Base-by-base conservation (phyloP, 805 yeast genomes). In the Spencermartinsiella europaea region DNA sequence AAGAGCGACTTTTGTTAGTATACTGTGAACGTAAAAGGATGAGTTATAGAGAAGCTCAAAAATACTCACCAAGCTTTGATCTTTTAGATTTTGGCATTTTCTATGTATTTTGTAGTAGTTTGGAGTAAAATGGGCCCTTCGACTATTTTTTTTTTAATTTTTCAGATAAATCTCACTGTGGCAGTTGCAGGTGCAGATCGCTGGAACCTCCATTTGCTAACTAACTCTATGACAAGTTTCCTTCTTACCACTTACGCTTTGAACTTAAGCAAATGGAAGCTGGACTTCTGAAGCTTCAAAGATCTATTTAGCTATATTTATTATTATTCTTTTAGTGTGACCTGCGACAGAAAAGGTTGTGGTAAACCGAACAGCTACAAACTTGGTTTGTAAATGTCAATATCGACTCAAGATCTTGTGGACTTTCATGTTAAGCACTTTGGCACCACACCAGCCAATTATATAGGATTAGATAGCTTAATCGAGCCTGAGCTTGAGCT, bases 31-130 rank as follows among this genome's bases (percentile, higher is more conserved):
- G 21, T 31, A 19, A 22, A 34, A 12, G 44, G 21, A 15, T 40
- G 28, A 39, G n/a, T n/a, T n/a, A 43, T 33, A 36, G 20, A 8
- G 21, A 7, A 35, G 21, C 4, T 20, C 27, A 34, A n/a, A 10
- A 15, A 27, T 4, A 62, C 67, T 25, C 55, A 63, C 67, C 53
- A 58, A 90, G 82, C 81, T 87, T 93, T 57, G 96, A 84, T 79
- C 98, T 91, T 67, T 82, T 90, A 33, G 97, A 89, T 77, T 95
- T 87, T 52, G 99, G 97, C 99, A 91, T 91, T 48, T 56, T 71
- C 47, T 36, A 12, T 33, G 38, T 44, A 42, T 3, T 34, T 17
- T 10, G 20, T 17, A 4, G 38, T 16, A 4, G 45, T 17, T 15
- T 33, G 17, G 27, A 25, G 38, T 16, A 7, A 34, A 16, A 14